Evolutionary conservation across 2,329 filamentous ascomycete genomes (phyloP).

Genomic region (Penicillium oxalicum): DNA sequence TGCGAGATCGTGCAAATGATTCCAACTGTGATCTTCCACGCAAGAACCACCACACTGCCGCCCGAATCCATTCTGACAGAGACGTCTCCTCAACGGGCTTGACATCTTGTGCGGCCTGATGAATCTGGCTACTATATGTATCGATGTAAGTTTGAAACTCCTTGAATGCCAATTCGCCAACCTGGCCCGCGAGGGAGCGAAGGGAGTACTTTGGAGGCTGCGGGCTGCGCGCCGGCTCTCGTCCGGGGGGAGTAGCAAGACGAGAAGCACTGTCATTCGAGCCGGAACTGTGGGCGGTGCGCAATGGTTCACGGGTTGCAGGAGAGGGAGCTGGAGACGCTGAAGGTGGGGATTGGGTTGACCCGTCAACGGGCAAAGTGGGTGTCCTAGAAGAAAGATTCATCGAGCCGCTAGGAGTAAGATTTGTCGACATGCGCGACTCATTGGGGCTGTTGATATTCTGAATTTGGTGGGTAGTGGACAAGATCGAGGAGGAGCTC

Average conservation of each 20-base stretch:
- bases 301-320: slow-evolving; percentile 5
- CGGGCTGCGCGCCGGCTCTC: slow-evolving; percentile 15
- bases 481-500: slow-evolving; percentile 20
- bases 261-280: neutral
- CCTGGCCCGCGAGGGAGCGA: slow-evolving; percentile 36
- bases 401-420: slow-evolving; percentile 18
- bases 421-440: slow-evolving; percentile 19
- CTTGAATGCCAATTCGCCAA: slow-evolving; percentile 60
- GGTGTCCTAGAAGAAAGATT: slow-evolving; percentile 9
- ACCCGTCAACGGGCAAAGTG: slow-evolving; percentile 6
- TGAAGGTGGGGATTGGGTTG: neutral
- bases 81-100: slow-evolving; percentile 60
- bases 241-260: slow-evolving; percentile 12
- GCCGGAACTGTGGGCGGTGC: slow-evolving; percentile 6
- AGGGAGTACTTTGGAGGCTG: slow-evolving; percentile 31
- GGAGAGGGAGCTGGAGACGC: slow-evolving; percentile 10
- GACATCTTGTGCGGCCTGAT: slow-evolving; percentile 67
- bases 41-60: slow-evolving; percentile 83
- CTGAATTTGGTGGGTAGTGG: slow-evolving; percentile 23
- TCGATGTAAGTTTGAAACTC: slow-evolving; percentile 66
- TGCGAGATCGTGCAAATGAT: slow-evolving; percentile 58
- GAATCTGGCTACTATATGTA: slow-evolving; percentile 70
- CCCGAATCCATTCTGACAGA: slow-evolving; percentile 63
- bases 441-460: slow-evolving; percentile 24
- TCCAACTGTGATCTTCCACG: slow-evolving; percentile 74